phyloP scores from a whole-genome alignment of 768 basidiomycete genomes.

The Trametes coccinea region DNA sequence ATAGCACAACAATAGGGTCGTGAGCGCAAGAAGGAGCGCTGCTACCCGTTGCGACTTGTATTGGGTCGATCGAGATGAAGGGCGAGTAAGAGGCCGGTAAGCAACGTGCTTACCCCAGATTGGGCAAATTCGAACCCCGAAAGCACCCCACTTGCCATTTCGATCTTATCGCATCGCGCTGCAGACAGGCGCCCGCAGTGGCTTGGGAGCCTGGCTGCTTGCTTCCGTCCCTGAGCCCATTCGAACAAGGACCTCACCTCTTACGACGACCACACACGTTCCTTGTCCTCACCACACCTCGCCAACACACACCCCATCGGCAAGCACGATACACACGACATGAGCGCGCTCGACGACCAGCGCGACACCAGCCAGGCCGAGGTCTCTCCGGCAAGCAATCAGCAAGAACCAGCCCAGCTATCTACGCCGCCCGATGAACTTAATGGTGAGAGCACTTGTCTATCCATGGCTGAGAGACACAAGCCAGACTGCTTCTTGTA shows the following conservation, averaged over 20 bases:
- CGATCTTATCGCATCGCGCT: constrained; percentile 15
- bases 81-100: constrained; percentile 1
- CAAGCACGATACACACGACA: background rate
- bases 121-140: constrained; percentile 5
- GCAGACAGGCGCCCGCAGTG: constrained; percentile 12
- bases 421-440: constrained; percentile 16
- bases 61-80: background rate
- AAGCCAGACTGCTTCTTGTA: constrained; percentile 13
- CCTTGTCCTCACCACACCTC: background rate
- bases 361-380: background rate
- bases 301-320: background rate
- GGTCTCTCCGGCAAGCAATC: background rate
- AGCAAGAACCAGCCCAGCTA: constrained; percentile 1
- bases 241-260: constrained; percentile 24
- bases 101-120: constrained; percentile 4
- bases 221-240: constrained; percentile 23
- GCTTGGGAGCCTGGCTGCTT: constrained; percentile 15
- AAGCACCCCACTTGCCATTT: background rate
- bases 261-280: constrained; percentile 3
- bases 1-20: background rate
- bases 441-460: constrained; percentile 11
- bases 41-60: no score
- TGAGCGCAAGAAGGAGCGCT: no score
- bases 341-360: constrained; percentile 7
- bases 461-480: no score